These are phyloP conservation scores for Malassezia obtusa DNA, from an alignment of 1,284 basidiomycete species.

Conservation along the genomic window DNA sequence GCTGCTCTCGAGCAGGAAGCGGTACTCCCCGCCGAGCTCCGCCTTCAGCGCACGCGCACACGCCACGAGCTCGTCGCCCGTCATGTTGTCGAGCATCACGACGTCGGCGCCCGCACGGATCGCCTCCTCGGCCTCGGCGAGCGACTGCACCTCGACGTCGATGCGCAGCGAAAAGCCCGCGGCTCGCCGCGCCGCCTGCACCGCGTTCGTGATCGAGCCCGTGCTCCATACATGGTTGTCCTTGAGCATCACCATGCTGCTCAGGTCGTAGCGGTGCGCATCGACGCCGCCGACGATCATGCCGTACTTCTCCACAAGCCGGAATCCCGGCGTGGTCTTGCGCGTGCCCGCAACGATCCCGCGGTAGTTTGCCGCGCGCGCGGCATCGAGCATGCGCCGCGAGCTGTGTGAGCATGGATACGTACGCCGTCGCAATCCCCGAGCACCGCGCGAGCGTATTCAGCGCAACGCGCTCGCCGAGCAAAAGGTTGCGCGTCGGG, in stretches of 20 bases:
- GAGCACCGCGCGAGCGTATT: conserved; percentile 91
- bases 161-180: conserved; percentile 86
- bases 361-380: conserved; percentile 66
- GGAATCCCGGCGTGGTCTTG: conserved; percentile 94
- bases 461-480: conserved; percentile 87
- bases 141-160: conserved; percentile 83
- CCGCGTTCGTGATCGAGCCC: conserved; percentile 82
- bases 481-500: conserved; percentile 73
- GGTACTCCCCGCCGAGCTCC: conserved; percentile 13
- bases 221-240: conserved; percentile 99
- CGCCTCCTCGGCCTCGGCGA: conserved; percentile 85
- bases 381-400: conserved; percentile 68
- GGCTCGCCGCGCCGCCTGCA: conserved; percentile 71
- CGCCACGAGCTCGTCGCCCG: conserved; percentile 30
- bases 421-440: conserved; percentile 86
- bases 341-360: conserved; percentile 89
- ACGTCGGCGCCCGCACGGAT: conserved; percentile 93
- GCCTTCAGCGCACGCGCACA: conserved; percentile 29
- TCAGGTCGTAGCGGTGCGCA: conserved; percentile 88
- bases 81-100: conserved; percentile 74
- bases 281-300: conserved; percentile 98
- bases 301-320: conserved; percentile 94
- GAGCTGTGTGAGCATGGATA: conserved; percentile 55
- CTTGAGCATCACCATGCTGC: conserved; percentile 99
- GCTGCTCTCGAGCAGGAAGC: conserved; percentile 38